phyloP scores from a whole-genome alignment of 179 eudicot species.

The Beta lomatogona region DNA sequence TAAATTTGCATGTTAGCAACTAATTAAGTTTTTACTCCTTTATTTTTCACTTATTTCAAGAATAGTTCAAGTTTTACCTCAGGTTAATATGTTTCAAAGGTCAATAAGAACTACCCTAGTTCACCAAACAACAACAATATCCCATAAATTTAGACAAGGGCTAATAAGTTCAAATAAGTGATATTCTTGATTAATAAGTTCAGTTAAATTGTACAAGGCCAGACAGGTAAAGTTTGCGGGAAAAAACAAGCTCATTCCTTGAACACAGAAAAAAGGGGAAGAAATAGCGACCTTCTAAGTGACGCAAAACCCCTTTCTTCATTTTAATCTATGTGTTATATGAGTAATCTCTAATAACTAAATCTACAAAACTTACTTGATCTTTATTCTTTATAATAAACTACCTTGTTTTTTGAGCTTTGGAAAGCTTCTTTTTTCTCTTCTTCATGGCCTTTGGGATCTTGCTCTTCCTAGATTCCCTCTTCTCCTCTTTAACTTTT shows the following conservation, averaged over 20 bases:
- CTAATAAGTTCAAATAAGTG: not conserved
- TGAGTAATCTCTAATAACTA: not conserved
- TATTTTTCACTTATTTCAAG: too few species aligned
- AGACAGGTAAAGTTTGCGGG: too few species aligned
- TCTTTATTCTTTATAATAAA: not conserved
- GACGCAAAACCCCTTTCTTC: not conserved
- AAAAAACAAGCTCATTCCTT: not conserved
- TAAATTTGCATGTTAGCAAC: too few species aligned
- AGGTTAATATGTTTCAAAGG: too few species aligned
- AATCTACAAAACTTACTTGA: slow-evolving; percentile 14
- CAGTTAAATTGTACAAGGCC: too few species aligned
- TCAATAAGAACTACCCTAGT: too few species aligned
- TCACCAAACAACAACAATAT: too few species aligned
- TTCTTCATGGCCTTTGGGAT: slow-evolving; percentile 82
- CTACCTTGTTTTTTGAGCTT: slow-evolving; percentile 78
- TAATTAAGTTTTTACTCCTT: too few species aligned
- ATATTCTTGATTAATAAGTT: too few species aligned
- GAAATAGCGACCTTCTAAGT: not conserved
- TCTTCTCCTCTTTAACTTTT: slow-evolving; percentile 95
- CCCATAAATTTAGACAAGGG: too few species aligned
- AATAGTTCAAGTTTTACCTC: too few species aligned
- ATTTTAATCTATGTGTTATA: too few species aligned
- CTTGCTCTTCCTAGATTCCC: slow-evolving; percentile 83
- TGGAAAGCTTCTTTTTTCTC: slow-evolving; percentile 90
- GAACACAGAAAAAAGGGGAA: not conserved